Percentiles rank a stretch among this genome's conserved stretches.
Evolutionary conservation across 768 basidiomycete species (phyloP).

Genomic region (Podaxis rugospora): DNA sequence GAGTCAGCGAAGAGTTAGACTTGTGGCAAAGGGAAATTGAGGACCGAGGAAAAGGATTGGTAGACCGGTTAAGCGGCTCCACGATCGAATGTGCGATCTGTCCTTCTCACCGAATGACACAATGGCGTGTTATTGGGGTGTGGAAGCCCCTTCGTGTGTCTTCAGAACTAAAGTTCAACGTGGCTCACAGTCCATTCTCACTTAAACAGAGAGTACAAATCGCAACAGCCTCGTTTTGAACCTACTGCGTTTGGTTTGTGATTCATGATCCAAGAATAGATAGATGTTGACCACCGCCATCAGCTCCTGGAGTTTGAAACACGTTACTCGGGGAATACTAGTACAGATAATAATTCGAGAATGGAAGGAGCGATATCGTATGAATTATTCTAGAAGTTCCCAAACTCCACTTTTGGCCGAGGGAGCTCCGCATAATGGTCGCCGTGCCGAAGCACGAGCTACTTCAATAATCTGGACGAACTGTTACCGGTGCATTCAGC

Average conservation of each 20-base stretch:
- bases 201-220: neutral
- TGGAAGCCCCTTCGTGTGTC: neutral
- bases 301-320: neutral
- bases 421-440: neutral
- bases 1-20: neutral
- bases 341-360: neutral
- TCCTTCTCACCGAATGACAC: neutral
- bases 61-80: neutral
- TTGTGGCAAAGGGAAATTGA: neutral
- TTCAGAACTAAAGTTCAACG: neutral
- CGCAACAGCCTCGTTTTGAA: neutral
- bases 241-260: neutral
- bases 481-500: neutral
- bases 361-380: neutral
- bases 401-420: neutral
- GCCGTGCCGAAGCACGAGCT: neutral
- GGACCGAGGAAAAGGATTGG: neutral
- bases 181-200: neutral
- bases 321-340: neutral
- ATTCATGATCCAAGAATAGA: neutral
- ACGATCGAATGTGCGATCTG: neutral
- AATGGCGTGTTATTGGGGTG: neutral
- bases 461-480: constrained; percentile 3
- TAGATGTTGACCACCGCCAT: neutral
- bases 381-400: neutral